Evolutionary conservation across 2,329 filamentous ascomycete genomes (phyloP).

Genomic region (Pyrenophora tritici-repentis): DNA sequence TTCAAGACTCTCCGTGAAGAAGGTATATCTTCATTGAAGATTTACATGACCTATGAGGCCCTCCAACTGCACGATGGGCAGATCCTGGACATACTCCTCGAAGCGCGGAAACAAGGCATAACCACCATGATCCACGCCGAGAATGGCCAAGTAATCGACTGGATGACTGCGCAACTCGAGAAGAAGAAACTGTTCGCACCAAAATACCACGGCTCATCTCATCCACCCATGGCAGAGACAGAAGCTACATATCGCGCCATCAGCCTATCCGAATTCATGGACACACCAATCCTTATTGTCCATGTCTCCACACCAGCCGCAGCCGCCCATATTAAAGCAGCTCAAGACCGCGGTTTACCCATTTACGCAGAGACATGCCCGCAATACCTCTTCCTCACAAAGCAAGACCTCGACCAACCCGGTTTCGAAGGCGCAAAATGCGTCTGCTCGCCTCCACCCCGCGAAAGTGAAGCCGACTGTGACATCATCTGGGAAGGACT

Average conservation of each 20-base stretch:
- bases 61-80: constrained; percentile 48
- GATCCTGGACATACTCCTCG: constrained; percentile 46
- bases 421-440: constrained; percentile 62
- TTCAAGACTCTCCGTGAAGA: constrained; percentile 43
- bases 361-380: constrained; percentile 62
- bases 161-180: constrained; percentile 60
- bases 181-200: constrained; percentile 55
- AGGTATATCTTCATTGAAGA: constrained; percentile 50
- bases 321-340: constrained; percentile 53
- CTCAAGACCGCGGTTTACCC: constrained; percentile 57
- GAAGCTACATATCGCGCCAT: constrained; percentile 61
- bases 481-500: constrained; percentile 59
- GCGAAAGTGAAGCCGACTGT: constrained; percentile 54
- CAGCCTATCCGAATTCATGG: constrained; percentile 55
- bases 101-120: constrained; percentile 52
- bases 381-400: constrained; percentile 61
- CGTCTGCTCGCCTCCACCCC: constrained; percentile 60
- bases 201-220: constrained; percentile 57
- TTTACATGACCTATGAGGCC: constrained; percentile 52
- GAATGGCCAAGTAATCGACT: constrained; percentile 60
- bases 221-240: constrained; percentile 56
- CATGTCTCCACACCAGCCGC: constrained; percentile 58
- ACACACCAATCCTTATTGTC: constrained; percentile 60
- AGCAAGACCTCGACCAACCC: constrained; percentile 55
- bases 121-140: constrained; percentile 63